Base-by-base conservation (phyloP, 176 grass and related monocot species). In the Metroxylon sagu region DNA sequence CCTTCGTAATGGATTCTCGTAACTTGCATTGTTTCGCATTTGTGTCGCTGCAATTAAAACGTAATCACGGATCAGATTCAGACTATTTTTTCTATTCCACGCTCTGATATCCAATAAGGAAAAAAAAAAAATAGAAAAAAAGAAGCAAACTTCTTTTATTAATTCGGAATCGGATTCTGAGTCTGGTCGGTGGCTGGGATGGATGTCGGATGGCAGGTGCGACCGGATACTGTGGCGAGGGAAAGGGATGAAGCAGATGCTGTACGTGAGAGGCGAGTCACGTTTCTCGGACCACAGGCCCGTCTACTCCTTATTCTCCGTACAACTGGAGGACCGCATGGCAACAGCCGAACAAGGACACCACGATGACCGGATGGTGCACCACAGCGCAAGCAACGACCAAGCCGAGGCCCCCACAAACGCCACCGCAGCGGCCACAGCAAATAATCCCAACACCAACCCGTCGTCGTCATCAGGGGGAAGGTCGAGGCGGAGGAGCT, bases 201-300 rank as follows among this genome's bases (percentile, higher is more conserved):
- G 57, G 30, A 21, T 43, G 10, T 21, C 48, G 35, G 69, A 6
- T 27, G 19, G 52, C 60, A 96, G 92, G 92, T 97, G 92, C 17
- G 92, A 97, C 57, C 86, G 92, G 25, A 91, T 97, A 64, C 59
- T 91, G 65, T 97, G 92, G 92, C 74, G 81, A 51, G 92, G 92
- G 16, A 81, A 77, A 2, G 87, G 87, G n/a, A 76, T 97, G 66
- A 64, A 83, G 25, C 83, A 97, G 60, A 66, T 57, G n/a, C 77
- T 72, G 83, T 97, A 97, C 69, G 63, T 60, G 48, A 74, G 92
- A 31, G 84, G 92, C 16, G 92, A 97, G 67, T 91, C 87, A 0
- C 80, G 70, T 2, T 88, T 97, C 75, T 97, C 92, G 10, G 92
- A 97, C 69, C 92, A 97, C 75, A 80, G 92, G 39, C 92, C 92